Percentiles rank a stretch among this genome's conserved stretches.
Evolutionary conservation across 1,284 basidiomycete genomes (phyloP).

Genomic region (Sanghuangporus sanghuang): DNA sequence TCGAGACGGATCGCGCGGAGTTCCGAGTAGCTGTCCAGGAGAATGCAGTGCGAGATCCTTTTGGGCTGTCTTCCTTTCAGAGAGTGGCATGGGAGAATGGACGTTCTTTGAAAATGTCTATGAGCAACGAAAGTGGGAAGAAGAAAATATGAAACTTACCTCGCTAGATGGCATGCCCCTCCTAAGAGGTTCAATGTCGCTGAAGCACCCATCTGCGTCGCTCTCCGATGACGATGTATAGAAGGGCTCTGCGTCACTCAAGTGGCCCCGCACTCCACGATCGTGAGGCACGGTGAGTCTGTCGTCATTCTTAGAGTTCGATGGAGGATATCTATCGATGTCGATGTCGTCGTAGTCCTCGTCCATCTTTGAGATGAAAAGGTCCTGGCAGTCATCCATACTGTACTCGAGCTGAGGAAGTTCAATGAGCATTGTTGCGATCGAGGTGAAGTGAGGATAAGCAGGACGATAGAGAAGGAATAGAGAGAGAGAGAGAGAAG

Average conservation of each 20-base stretch:
- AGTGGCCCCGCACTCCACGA: neutral
- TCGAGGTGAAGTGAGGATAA: neutral
- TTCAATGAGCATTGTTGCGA: constrained; percentile 13
- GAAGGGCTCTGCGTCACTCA: constrained; percentile 14
- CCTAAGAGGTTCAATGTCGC: constrained; percentile 3
- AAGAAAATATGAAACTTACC: neutral
- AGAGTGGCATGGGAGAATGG: neutral
- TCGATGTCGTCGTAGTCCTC: neutral
- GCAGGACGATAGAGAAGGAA: neutral
- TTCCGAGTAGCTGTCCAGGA: constrained; percentile 15
- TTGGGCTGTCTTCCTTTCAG: constrained; percentile 1
- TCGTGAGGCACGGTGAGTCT: neutral
- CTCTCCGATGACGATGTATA: constrained; percentile 17
- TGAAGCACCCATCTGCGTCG: constrained; percentile 8
- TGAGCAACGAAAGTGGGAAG: neutral
- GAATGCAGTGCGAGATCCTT: constrained; percentile 13
- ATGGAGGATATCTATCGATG: neutral
- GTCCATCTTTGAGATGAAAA: constrained; percentile 12
- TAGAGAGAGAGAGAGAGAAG: neutral
- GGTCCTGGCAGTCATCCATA: constrained; percentile 10
- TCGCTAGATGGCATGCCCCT: neutral
- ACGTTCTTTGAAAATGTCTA: neutral
- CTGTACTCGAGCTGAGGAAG: constrained; percentile 12
- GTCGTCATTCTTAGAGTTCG: neutral
- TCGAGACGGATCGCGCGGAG: constrained; percentile 13